Conservation (phyloP, 2,329 filamentous ascomycete species). For the Neobulgaria alba region DNA sequence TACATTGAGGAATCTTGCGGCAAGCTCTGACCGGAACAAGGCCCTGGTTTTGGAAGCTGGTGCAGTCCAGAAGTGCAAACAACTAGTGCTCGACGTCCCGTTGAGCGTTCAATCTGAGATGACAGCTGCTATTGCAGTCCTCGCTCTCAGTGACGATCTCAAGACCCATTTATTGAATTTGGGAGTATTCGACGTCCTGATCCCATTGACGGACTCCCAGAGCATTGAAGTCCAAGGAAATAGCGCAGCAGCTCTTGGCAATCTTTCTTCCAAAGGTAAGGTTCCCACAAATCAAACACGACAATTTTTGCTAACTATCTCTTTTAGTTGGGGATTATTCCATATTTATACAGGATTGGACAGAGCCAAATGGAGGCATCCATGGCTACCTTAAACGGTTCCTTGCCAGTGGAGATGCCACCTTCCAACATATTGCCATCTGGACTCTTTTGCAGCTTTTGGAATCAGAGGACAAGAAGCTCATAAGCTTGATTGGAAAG, state of each 20-base stretch:
- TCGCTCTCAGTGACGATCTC: constrained; percentile 90
- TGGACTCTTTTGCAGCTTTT: constrained; percentile 95
- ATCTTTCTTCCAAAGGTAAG: constrained; percentile 91
- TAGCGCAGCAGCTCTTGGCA: constrained; percentile 90
- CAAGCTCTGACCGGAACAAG: constrained; percentile 96
- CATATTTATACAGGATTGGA: constrained; percentile 93
- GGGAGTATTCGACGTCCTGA: constrained; percentile 92
- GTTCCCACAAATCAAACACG: background rate
- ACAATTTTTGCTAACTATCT: constrained; percentile 23
- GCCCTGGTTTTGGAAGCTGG: constrained; percentile 93
- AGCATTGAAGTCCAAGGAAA: constrained; percentile 98
- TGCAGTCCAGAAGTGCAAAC: constrained; percentile 97
- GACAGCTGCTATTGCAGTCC: constrained; percentile 97
- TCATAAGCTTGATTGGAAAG: constrained; percentile 83
- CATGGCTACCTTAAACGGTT: constrained; percentile 93
- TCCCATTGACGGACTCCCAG: constrained; percentile 86
- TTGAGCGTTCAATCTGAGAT: constrained; percentile 96
- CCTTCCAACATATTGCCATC: constrained; percentile 98
- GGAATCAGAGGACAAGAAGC: constrained; percentile 83
- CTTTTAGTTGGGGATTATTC: constrained; percentile 82
- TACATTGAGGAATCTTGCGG: constrained; percentile 87
- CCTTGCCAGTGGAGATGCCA: constrained; percentile 86
- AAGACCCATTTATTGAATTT: constrained; percentile 85
- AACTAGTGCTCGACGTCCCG: constrained; percentile 86
- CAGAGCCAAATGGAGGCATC: constrained; percentile 83